Percentiles rank a stretch among this genome's conserved stretches.
Evolutionary conservation across 768 basidiomycete genomes (phyloP).

Genomic region (Mycena albidolilacea): DNA sequence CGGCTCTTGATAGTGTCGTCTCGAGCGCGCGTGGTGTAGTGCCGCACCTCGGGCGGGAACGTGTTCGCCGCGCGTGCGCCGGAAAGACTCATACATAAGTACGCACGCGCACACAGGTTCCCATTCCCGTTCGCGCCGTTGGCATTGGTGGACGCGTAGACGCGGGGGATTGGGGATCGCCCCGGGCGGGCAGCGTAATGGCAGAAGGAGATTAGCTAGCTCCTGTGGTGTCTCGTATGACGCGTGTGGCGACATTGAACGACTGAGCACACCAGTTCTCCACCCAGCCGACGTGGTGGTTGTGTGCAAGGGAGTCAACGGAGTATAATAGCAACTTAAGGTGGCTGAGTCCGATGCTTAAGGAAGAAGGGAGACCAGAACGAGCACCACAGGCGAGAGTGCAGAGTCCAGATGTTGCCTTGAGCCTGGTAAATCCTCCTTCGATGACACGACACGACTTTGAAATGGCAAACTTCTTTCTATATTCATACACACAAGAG

Average conservation of each 20-base stretch:
- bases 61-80: constrained; percentile 76
- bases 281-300: constrained; percentile 72
- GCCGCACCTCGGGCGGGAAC: constrained; percentile 96
- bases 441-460: too few species aligned
- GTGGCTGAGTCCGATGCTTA: too few species aligned
- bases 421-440: too few species aligned
- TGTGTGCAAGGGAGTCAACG: neutral
- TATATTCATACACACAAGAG: constrained; percentile 10
- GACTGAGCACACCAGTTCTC: constrained; percentile 99
- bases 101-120: constrained; percentile 70
- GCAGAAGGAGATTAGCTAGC: constrained; percentile 82
- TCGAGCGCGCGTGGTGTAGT: too few species aligned
- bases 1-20: constrained; percentile 91
- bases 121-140: constrained; percentile 56
- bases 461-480: too few species aligned
- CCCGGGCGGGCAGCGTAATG: constrained; percentile 84
- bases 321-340: neutral
- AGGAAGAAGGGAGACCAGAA: too few species aligned
- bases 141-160: constrained; percentile 40
- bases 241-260: constrained; percentile 78
- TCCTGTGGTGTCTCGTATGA: constrained; percentile 67
- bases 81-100: constrained; percentile 12
- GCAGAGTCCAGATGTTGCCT: too few species aligned
- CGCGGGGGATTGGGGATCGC: constrained; percentile 86
- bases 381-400: too few species aligned